Evolutionary conservation across 169 alveolate genomes (phyloP).

Genomic region (Eimeria necatrix): DNA sequence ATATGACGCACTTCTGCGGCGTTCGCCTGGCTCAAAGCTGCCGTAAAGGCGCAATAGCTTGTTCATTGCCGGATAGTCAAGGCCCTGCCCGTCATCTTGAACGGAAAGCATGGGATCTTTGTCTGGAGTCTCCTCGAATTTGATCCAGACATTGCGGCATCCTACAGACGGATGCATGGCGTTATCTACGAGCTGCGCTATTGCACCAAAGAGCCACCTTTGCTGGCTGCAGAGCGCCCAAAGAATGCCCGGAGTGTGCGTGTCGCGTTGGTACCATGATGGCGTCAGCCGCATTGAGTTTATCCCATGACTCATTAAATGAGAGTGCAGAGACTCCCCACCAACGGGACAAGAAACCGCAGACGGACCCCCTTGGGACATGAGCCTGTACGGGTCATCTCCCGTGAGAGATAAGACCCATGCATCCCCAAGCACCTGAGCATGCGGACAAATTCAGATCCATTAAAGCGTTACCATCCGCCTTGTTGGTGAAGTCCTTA

Average conservation of each 20-base stretch:
- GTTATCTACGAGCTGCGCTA: slow-evolving; percentile 80
- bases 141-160: slow-evolving; percentile 76
- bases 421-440: slow-evolving; percentile 78
- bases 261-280: slow-evolving; percentile 78
- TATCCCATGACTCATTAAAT: slow-evolving; percentile 66
- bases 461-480: too few species aligned
- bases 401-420: slow-evolving; percentile 81
- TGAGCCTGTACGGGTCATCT: slow-evolving; percentile 77
- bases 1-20: slow-evolving; percentile 70
- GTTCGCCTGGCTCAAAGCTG: slow-evolving; percentile 80
- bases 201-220: slow-evolving; percentile 79
- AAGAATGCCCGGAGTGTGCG: slow-evolving; percentile 80
- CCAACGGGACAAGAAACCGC: slow-evolving; percentile 70
- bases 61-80: slow-evolving; percentile 82
- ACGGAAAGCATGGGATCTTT: slow-evolving; percentile 78
- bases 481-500: not conserved
- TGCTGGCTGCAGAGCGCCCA: slow-evolving; percentile 83
- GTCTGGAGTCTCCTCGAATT: slow-evolving; percentile 80
- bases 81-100: slow-evolving; percentile 81
- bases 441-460: too few species aligned
- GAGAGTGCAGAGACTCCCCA: slow-evolving; percentile 73
- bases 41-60: slow-evolving; percentile 79
- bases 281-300: slow-evolving; percentile 79
- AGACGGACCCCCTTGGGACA: slow-evolving; percentile 59
- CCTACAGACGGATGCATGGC: slow-evolving; percentile 80